Percentiles rank a stretch among this genome's conserved stretches.
These are phyloP conservation scores for Avena sativa DNA, from an alignment of 176 grass and related monocot species.

Conservation along the genomic window DNA sequence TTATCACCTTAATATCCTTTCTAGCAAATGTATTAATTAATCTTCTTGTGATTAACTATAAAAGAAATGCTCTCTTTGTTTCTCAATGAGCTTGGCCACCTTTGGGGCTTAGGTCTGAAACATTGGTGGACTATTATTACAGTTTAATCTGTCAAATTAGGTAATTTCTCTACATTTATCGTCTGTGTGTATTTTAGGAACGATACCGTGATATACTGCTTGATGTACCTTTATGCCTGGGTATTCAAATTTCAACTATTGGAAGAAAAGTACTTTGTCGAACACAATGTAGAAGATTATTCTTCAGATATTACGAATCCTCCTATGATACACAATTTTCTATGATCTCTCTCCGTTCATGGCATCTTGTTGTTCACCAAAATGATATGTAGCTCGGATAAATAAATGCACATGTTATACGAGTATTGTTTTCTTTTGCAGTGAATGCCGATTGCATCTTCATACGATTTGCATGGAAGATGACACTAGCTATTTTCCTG, in stretches of 20 bases:
- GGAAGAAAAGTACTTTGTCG: background rate
- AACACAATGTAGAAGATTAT: background rate
- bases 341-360: background rate
- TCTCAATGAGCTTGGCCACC: background rate
- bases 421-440: background rate
- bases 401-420: background rate
- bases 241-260: background rate
- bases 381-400: background rate
- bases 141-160: background rate
- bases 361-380: background rate
- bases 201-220: background rate
- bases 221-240: background rate
- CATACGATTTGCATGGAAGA: background rate
- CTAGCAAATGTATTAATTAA: background rate
- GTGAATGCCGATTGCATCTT: background rate
- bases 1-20: background rate
- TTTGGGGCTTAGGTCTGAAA: background rate
- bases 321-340: background rate
- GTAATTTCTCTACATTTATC: background rate
- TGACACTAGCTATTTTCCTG: background rate
- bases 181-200: background rate
- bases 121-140: background rate
- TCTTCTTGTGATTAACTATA: background rate
- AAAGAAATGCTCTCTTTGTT: background rate
- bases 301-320: background rate